Evolutionary conservation across 805 yeast genomes (phyloP), one percentile per base, ranked within the genome.

Genomic region (Suhomyces pyralidae): DNA sequence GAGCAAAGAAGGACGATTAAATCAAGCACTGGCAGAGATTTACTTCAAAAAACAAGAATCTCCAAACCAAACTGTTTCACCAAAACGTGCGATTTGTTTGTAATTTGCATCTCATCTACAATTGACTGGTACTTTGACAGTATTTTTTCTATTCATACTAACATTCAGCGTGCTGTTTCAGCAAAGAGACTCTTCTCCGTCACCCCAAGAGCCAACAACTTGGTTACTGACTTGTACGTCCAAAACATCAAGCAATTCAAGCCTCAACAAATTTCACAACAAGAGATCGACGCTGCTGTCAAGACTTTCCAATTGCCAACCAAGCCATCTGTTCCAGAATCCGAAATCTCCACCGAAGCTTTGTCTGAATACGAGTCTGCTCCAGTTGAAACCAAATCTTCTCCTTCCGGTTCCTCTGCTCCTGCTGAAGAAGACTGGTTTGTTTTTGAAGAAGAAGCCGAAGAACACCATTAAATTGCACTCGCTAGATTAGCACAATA

Each of bases 221-320:
- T 88, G 68, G 73, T 92, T 67, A 81, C 89, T 71, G 97, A 92
- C 61, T 81, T 92, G 62, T 92, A 92, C 79, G 76, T 93, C 67
- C 84, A 81, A 71, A 96, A 92, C 74, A 79, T 94, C 74, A 89
- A 86, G 78, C 83, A 84, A 57, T 92, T 89, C 84, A 90, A 91
- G 80, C 92, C 97, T 68, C 81, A 86, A 54, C 84, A 90, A 55
- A 68, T 86, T 51, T 74, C 87, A 54, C 83, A 88, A 54, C 78
- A 81, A 60, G 96, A 88, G 61, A 86, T 93, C 57, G 90, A 85
- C 65, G 81, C 83, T 58, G 81, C 86, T 59, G 93, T 91, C 61
- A 84, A 86, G 75, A 83, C 88, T 63, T 94, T 97, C 94, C 73
- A 79, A 56, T 76, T 84, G 58, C 98, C 98, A 64, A 71, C 80